Base-by-base conservation (phyloP, 176 grass and related monocot genomes). In the Olyra latifolia region DNA sequence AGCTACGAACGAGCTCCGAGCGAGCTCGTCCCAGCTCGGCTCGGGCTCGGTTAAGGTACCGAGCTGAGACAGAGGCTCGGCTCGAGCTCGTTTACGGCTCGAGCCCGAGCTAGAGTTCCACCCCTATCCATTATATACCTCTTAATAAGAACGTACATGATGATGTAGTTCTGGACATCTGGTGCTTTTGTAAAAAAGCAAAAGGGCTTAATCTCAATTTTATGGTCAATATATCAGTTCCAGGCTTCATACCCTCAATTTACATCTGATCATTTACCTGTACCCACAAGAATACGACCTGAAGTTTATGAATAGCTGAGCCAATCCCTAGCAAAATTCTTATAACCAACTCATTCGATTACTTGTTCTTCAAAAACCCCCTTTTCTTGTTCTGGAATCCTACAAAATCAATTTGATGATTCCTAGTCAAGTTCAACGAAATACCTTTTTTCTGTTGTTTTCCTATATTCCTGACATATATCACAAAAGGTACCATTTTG, bases 401-500 rank as follows among this genome's bases (percentile, higher is more conserved):
- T 0, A 71, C 41, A 60, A 2, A 10, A 28, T 19, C 11, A 35
- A 1, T 66, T 56, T 85, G 11, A 16, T 62, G 35, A 67, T 66
- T 72, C 39, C 5, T 74, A 47, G 15, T 49, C 61, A 52, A 52
- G 44, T 70, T 7, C 10, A 30, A 19, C 30, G 62, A 82, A 27
- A 8, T 39, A 17, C 16, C 23, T 53, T 3, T 66, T 44, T 73
- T 72, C 10, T 47, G 7, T 52, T 6, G 20, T 28, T 53, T 80
- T 58, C 17, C 16, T 28, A 16, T 70, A 4, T 80, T 10, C 39
- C 22, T 85, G 24, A 72, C 25, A 17, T 86, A 24, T 59, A 66
- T 10, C 30, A 44, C 5, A 19, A 74, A 23, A 81, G 19, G 20
- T 32, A 7, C 24, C 39, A 35, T 35, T 35, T 4, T 9, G 7